These are phyloP conservation scores for Mikania micrantha DNA, from an alignment of 129 eudicot species.

Conservation along the genomic window DNA sequence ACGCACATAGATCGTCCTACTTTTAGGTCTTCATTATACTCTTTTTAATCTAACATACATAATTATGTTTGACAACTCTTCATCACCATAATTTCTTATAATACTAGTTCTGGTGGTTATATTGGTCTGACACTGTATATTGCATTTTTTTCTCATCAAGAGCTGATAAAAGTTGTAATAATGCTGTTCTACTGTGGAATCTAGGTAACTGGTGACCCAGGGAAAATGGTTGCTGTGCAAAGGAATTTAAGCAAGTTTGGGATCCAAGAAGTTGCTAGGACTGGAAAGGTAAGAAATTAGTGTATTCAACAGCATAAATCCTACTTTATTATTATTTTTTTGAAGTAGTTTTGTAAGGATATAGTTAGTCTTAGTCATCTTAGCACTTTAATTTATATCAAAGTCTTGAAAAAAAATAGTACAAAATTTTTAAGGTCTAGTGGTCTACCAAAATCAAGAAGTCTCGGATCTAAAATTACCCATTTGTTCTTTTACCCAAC, in stretches of 20 bases:
- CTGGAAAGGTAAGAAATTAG: no score
- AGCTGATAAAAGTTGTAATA: neutral
- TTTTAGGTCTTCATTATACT: neutral
- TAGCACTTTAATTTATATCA: neutral
- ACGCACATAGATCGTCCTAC: neutral
- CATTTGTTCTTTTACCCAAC: neutral
- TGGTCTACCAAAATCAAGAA: neutral
- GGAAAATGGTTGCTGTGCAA: no score
- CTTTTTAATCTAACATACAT: neutral
- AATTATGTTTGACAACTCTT: neutral
- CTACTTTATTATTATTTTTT: no score
- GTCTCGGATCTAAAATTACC: neutral
- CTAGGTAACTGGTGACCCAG: slow-evolving; percentile 33
- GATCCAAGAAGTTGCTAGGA: no score
- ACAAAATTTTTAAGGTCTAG: neutral
- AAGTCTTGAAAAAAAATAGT: neutral
- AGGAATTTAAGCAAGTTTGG: no score
- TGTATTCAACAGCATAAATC: no score
- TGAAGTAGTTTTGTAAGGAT: no score
- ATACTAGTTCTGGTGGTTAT: neutral
- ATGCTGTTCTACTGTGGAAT: slow-evolving; percentile 7
- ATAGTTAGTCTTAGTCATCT: no score
- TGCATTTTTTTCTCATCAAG: neutral
- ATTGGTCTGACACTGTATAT: neutral
- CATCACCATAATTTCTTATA: neutral